Evolutionary conservation across 2,329 filamentous ascomycete species (phyloP).

Genomic region (Sporothrix humicola): DNA sequence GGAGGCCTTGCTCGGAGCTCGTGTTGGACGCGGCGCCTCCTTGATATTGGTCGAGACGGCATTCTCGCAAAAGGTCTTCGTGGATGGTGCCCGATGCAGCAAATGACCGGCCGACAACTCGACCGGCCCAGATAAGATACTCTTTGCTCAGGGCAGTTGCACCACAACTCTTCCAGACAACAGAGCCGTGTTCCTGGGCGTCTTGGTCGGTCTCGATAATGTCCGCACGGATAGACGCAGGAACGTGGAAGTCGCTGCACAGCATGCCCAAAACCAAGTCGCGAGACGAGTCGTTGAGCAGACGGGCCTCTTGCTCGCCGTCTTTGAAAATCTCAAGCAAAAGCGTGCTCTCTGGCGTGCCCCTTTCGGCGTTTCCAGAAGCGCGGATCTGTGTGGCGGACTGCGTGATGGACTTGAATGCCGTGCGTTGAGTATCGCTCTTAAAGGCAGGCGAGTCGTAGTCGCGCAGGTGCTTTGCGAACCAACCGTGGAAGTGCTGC

Average conservation of each 20-base stretch:
- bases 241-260: constrained; percentile 73
- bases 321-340: constrained; percentile 82
- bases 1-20: constrained; percentile 67
- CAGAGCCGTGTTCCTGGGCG: constrained; percentile 65
- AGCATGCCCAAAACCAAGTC: constrained; percentile 74
- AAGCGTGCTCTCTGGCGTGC: constrained; percentile 77
- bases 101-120: constrained; percentile 83
- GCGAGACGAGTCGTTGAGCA: constrained; percentile 74
- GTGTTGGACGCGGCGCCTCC: constrained; percentile 53
- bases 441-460: constrained; percentile 64
- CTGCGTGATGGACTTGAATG: constrained; percentile 70
- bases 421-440: constrained; percentile 55
- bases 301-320: constrained; percentile 61
- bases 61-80: constrained; percentile 64
- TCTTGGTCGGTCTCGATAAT: constrained; percentile 71
- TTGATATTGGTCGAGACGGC: constrained; percentile 58
- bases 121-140: constrained; percentile 84
- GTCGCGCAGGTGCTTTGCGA: constrained; percentile 68
- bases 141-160: constrained; percentile 66
- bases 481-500: constrained; percentile 77
- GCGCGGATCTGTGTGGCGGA: constrained; percentile 71
- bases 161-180: constrained; percentile 78
- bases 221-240: constrained; percentile 64
- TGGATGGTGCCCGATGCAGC: constrained; percentile 74
- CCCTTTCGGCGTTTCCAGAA: constrained; percentile 71